Evolutionary conservation across 139 green algal genomes (phyloP), one percentile per base, ranked within the genome.

Genomic region (Limnomonas spitsbergensis): DNA sequence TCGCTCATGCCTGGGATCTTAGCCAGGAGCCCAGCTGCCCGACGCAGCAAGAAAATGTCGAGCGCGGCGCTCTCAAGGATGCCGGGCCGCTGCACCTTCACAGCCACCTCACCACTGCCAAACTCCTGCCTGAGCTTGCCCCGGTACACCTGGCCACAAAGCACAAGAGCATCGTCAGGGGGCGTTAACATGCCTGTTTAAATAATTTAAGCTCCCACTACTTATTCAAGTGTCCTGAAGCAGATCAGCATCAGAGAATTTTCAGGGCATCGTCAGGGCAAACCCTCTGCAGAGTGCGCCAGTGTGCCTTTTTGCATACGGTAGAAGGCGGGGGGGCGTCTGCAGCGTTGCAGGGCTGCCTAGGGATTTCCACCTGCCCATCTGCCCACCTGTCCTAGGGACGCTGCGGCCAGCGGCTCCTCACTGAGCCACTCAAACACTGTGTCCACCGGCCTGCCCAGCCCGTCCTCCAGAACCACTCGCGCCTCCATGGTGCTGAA

Each of bases 31-130:
- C 71, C 53, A 24, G 74, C 79, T 6, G 70, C 76, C 14, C 78
- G 53, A 40, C 91, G 86, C 80, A 96, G 88, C 70, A 98, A 90
- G 80, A 90, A 95, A 3, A 98, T 91, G 88, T 98, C 94, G 35
- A 98, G 88, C 3, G 92, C 92, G 34, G 95, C 92, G 1, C 85
- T 94, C 83, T 97, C 92, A 34, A 97, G 86, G 40, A 97, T 90
- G 40, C 80, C 84, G 0, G 94, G 94, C 38, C 93, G 86, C 81
- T 90, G 89, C 68, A 78, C 73, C 52, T 78, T 78, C 14, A 78
- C 52, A 2, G 73, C 73, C 29, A 79, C 68, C 69, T 95, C 90
- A 1, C 0, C 29, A n/a, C 82, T 80, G 36, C 87, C 87, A 27
- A 71, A 77, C 82, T 88, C 88, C 20, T 40, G 78, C 3, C 69